Percentiles rank a stretch among this genome's conserved stretches.
These are phyloP conservation scores for Cladosporium sp. DNA, from an alignment of 2,329 filamentous ascomycete species.

Conservation along the genomic window DNA sequence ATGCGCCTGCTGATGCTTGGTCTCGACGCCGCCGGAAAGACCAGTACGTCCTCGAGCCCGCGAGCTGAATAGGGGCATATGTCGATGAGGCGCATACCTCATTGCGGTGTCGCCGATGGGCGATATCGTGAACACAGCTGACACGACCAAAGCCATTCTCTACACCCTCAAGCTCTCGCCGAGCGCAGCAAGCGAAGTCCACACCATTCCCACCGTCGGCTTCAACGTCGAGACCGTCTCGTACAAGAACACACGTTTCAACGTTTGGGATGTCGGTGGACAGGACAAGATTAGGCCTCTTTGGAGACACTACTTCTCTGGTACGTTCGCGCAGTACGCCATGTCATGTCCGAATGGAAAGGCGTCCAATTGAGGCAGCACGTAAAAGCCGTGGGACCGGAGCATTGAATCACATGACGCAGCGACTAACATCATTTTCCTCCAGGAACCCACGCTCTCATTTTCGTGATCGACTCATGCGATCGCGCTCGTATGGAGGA, in stretches of 20 bases:
- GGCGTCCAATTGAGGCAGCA: too few relatives aligned
- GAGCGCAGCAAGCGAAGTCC: conserved; percentile 78
- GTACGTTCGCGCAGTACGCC: conserved; percentile 19
- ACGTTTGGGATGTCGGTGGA: conserved; percentile 99
- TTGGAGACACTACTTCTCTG: conserved; percentile 99
- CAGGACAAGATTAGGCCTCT: conserved; percentile 99
- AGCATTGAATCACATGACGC: too few relatives aligned
- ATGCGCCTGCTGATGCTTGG: conserved; percentile 98
- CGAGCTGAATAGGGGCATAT: background rate
- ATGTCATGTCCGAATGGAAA: too few relatives aligned
- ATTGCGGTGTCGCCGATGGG: background rate
- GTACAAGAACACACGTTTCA: conserved; percentile 99
- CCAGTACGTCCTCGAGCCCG: conserved; percentile 48
- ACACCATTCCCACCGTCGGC: conserved; percentile 97
- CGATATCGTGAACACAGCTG: background rate
- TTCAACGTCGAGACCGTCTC: conserved; percentile 99
- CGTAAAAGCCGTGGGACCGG: too few relatives aligned
- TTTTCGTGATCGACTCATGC: conserved; percentile 99
- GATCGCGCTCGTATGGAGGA: conserved; percentile 97
- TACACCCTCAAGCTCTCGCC: conserved; percentile 92
- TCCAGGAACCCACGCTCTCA: conserved; percentile 81
- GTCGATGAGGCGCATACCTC: background rate
- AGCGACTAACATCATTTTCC: conserved; percentile 36
- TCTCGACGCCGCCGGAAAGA: conserved; percentile 96
- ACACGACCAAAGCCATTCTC: conserved; percentile 63